Evolutionary conservation across 2,329 filamentous ascomycete species (phyloP), one percentile per base, ranked within the genome.

Genomic region (Cytospora piceae): DNA sequence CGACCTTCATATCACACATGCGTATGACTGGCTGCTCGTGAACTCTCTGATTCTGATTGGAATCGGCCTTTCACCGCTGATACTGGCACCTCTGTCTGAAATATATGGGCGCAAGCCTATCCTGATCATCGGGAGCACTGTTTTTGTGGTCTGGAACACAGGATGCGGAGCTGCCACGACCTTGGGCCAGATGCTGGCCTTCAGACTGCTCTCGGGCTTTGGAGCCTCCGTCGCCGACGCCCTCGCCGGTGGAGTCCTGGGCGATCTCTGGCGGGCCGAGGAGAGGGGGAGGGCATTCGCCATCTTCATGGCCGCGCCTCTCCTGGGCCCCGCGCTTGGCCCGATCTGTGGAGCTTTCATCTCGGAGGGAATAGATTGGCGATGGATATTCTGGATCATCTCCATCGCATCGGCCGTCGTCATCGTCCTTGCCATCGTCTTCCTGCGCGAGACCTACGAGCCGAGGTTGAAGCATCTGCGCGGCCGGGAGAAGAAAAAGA

Each of bases 381-480:
- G 88, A 58, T 92, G 89, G 89, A 83, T 87, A 5, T 92, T 91
- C 76, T 90, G 84, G 77, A 78, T 85, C 0, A 89, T 87, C 1
- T 83, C 84, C 1, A 88, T 90, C 56, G 63, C 73, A 7, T 84
- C 85, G 32, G 86, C 79, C 0, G 65, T 84, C 22, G 82, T 90
- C 39, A 83, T 88, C 71, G 63, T 84, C 4, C 75, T 83, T 31
- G 87, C 72, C 15, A 69, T 87, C n/a, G 72, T 90, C 56, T 84
- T 88, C 73, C 82, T 88, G 1, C 81, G 82, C 59, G 88, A 90
- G 71, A 89, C 87, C 2, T 89, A 89, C 0, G 85, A 86, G 0
- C 83, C 81, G 22, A 79, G 89, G 15, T 78, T 90, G 2, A 75
- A 32, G 59, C 49, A 55, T 7, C 24, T 39, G 12, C 42, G 34